Evolutionary conservation across 768 basidiomycete genomes (phyloP).

Genomic region (Kwoniella bestiolae): DNA sequence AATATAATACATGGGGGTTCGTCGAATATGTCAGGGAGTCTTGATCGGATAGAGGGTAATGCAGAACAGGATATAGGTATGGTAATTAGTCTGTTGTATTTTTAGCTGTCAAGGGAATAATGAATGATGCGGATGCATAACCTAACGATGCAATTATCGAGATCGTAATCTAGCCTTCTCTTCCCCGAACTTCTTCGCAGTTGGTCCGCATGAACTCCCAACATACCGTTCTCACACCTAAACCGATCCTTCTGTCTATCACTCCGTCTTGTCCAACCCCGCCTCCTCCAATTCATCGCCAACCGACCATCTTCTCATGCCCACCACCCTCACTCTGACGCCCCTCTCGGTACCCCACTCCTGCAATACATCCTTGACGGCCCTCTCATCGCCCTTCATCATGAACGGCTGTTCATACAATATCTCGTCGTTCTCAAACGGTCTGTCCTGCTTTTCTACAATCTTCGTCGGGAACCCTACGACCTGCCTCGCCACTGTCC

Average conservation of each 20-base stretch:
- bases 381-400: slow-evolving; percentile 51
- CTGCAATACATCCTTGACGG: slow-evolving; percentile 47
- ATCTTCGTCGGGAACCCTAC: slow-evolving; percentile 75
- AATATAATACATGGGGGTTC: background rate
- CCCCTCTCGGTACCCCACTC: slow-evolving; percentile 50
- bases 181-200: background rate
- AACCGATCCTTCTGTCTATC: background rate
- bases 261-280: background rate
- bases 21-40: slow-evolving; percentile 1
- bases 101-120: background rate
- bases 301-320: slow-evolving; percentile 52
- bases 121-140: slow-evolving; percentile 13
- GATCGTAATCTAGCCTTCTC: background rate
- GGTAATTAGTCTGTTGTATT: background rate
- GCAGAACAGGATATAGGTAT: too few relatives aligned
- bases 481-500: slow-evolving; percentile 80
- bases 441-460: slow-evolving; percentile 53
- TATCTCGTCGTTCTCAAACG: slow-evolving; percentile 44
- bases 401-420: slow-evolving; percentile 53
- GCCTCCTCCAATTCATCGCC: slow-evolving; percentile 35
- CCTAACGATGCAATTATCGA: background rate
- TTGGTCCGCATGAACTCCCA: too few relatives aligned
- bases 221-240: too few relatives aligned
- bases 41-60: too few relatives aligned
- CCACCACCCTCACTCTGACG: slow-evolving; percentile 46